Evolutionary conservation across 768 basidiomycete species (phyloP).

Genomic region (Mycena rebaudengoi): DNA sequence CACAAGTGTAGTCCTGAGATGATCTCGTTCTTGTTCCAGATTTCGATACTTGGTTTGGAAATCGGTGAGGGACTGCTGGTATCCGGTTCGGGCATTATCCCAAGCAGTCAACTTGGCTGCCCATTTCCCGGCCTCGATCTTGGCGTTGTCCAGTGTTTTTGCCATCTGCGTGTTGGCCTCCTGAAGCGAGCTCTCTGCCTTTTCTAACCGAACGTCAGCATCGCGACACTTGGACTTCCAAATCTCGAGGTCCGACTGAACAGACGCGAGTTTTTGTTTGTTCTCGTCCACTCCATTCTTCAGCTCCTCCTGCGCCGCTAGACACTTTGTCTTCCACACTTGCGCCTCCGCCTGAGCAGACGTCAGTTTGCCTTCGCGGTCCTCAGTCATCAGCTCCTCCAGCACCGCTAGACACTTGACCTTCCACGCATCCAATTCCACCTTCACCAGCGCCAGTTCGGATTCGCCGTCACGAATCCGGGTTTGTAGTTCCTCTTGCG

Average conservation of each 20-base stretch:
- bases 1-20: neutral
- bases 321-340: neutral
- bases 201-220: neutral
- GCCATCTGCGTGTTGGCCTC: neutral
- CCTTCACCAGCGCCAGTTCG: neutral
- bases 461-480: neutral
- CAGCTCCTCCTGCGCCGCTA: neutral
- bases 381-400: neutral
- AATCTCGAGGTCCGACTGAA: neutral
- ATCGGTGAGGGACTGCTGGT: neutral
- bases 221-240: neutral
- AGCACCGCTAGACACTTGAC: neutral
- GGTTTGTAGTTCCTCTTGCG: constrained; percentile 1
- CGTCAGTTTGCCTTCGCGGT: neutral
- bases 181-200: neutral
- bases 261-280: no score
- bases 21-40: neutral
- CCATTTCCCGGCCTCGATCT: neutral
- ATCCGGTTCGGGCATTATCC: neutral
- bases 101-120: neutral
- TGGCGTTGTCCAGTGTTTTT: neutral
- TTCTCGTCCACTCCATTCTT: neutral
- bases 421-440: constrained; percentile 6
- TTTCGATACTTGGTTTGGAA: neutral
- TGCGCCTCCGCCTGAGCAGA: neutral